Percentiles rank a stretch among this genome's conserved stretches.
Conservation (phyloP, 164 flowering plant species). For the Litsea cubeba region DNA sequence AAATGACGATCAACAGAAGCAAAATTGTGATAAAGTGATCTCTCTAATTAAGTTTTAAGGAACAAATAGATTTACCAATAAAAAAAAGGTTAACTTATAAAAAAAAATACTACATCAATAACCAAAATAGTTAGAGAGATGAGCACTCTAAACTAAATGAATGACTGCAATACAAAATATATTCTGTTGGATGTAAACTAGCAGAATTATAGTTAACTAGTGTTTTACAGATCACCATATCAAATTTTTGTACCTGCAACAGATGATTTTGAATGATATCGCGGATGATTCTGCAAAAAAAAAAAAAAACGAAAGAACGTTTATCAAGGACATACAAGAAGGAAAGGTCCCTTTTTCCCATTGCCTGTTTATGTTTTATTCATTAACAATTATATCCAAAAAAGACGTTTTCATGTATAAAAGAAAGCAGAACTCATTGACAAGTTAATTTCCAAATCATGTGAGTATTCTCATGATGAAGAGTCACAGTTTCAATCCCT, state of each 20-base stretch:
- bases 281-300: conserved; percentile 80
- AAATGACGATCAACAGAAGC: no score
- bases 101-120: no score
- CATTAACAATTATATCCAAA: not conserved
- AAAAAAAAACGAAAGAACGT: not conserved
- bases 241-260: conserved; percentile 46
- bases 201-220: not conserved
- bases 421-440: not conserved
- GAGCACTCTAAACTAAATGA: not conserved
- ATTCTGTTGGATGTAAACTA: not conserved
- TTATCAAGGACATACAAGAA: not conserved
- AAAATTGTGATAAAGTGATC: no score
- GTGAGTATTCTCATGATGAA: not conserved
- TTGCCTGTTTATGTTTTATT: not conserved
- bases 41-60: no score
- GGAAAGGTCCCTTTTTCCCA: not conserved
- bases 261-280: conserved; percentile 97
- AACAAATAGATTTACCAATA: no score
- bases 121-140: not conserved
- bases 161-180: not conserved
- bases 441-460: not conserved
- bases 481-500: not conserved
- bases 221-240: not conserved
- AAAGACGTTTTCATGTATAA: not conserved
- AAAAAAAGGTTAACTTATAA: no score